Evolutionary conservation across 2,329 filamentous ascomycete species (phyloP).

Genomic region (Aspergillus latus): DNA sequence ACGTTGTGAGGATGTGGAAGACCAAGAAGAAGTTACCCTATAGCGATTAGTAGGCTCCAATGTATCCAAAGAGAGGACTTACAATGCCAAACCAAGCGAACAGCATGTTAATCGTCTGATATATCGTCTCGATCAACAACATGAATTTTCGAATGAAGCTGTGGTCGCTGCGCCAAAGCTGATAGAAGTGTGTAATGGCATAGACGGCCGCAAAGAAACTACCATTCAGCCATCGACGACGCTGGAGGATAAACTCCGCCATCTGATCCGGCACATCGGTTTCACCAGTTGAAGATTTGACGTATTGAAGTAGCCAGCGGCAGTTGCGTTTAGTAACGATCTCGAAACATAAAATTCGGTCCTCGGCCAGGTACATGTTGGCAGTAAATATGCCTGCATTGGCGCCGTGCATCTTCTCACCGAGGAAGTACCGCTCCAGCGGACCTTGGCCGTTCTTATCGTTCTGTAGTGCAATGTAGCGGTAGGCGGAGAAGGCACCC

Average conservation of each 20-base stretch:
- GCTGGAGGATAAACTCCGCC: slow-evolving; percentile 91
- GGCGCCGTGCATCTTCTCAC: slow-evolving; percentile 91
- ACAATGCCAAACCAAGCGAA: slow-evolving; percentile 97
- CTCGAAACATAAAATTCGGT: slow-evolving; percentile 62
- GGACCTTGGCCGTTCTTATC: slow-evolving; percentile 93
- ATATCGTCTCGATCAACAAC: slow-evolving; percentile 89
- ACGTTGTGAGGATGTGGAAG: slow-evolving; percentile 92
- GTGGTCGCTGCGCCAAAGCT: slow-evolving; percentile 92
- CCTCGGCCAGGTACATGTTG: slow-evolving; percentile 63
- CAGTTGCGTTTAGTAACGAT: slow-evolving; percentile 96
- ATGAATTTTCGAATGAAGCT: slow-evolving; percentile 82
- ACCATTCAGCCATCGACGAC: slow-evolving; percentile 95
- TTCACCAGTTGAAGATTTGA: slow-evolving; percentile 95
- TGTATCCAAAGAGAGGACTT: slow-evolving; percentile 26
- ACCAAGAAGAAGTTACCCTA: slow-evolving; percentile 96
- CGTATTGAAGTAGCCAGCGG: slow-evolving; percentile 95
- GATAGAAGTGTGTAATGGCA: slow-evolving; percentile 89
- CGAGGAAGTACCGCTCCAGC: slow-evolving; percentile 93
- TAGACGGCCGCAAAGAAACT: slow-evolving; percentile 98
- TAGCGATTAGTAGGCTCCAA: slow-evolving; percentile 13
- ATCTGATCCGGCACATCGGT: slow-evolving; percentile 95
- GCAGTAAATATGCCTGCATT: slow-evolving; percentile 96
- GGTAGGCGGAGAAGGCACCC: slow-evolving; percentile 97
- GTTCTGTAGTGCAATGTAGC: slow-evolving; percentile 91
- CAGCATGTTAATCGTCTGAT: slow-evolving; percentile 93